Conservation (phyloP, 352 stramenopile species). For the Saprolegnia parasitica region DNA sequence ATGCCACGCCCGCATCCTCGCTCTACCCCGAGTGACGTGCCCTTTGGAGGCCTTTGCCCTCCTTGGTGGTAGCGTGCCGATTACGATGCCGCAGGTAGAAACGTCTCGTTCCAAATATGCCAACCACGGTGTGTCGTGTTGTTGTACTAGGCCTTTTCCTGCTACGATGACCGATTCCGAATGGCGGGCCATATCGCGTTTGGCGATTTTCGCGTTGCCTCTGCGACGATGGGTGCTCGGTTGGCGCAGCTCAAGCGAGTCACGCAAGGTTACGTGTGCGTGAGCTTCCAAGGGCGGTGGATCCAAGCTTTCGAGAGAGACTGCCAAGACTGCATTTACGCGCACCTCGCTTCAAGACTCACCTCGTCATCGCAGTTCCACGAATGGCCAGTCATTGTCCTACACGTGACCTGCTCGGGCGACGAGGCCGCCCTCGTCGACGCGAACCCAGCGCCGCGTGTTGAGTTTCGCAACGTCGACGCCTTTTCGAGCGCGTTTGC, state of each 20-base stretch:
- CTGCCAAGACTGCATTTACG: conserved; percentile 38
- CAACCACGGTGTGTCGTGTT: conserved; percentile 19
- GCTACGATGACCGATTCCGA: background rate
- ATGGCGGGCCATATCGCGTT: background rate
- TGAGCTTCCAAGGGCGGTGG: conserved; percentile 12
- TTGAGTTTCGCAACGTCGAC: conserved; percentile 42
- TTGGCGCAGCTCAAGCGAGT: conserved; percentile 8
- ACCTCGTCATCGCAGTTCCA: background rate
- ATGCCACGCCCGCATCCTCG: conserved; percentile 22
- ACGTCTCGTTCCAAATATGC: conserved; percentile 29
- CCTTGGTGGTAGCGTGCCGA: background rate
- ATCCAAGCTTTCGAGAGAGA: conserved; percentile 6
- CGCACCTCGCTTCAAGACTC: conserved; percentile 32
- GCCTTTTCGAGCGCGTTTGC: conserved; percentile 38
- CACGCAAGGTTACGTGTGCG: background rate
- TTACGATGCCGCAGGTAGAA: conserved; percentile 25
- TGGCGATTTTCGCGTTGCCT: background rate
- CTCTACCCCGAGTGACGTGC: background rate
- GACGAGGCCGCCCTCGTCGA: conserved; percentile 38
- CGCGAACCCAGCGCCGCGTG: conserved; percentile 11
- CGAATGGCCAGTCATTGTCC: conserved; percentile 61
- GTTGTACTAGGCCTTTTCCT: background rate
- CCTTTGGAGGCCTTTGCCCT: conserved; percentile 32
- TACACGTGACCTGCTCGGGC: conserved; percentile 45
- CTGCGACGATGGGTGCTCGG: background rate